Base-by-base conservation (phyloP, 2,329 filamentous ascomycete genomes). In the Colletotrichum sp. region DNA sequence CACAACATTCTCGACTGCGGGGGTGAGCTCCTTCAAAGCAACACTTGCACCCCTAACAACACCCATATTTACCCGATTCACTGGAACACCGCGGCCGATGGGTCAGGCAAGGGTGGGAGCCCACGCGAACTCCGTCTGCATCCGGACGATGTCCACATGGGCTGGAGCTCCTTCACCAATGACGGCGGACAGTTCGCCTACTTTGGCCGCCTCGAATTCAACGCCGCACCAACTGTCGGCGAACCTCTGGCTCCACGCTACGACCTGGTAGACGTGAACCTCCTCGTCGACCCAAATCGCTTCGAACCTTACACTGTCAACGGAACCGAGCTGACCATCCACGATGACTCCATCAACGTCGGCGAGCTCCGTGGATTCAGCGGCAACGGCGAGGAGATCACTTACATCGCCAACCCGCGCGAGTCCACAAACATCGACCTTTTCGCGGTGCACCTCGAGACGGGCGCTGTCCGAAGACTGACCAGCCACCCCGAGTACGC, bases 371-470 rank as follows among this genome's bases (percentile, higher is more conserved):
- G 87, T 13, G 86, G 87, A 9, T 88, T 88, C 77, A 86, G 76
- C 12, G 86, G 86, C 8, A 81, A 79, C 5, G 86, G 87, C 1
- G 79, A 82, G 9, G 86, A 88, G 74, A 80, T 87, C 18, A 83
- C 81, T 1, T 88, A 87, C 78, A 79, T 88, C 9, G 86, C 86
- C 2, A 80, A 80, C 65, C 79, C 85, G 1, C 67, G 67, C 9
- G 86, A 89, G 78, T 85, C 86, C 2, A 84, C 79, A 76, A 89
- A 88, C 66, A 85, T 88, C 72, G 87, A 88, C 74, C 77, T 88
- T 8, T 88, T 84, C 70, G 86, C 86, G 4, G 82, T 82, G 9
- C 79, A 88, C 65, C 70, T 88, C 5, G 76, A 75, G 2, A 88
- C 85, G 1, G 87, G 87, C 10, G 72, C 67, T 1, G 81, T 88